phyloP scores from a whole-genome alignment of 768 basidiomycete genomes.

The Termitomyces sp. region DNA sequence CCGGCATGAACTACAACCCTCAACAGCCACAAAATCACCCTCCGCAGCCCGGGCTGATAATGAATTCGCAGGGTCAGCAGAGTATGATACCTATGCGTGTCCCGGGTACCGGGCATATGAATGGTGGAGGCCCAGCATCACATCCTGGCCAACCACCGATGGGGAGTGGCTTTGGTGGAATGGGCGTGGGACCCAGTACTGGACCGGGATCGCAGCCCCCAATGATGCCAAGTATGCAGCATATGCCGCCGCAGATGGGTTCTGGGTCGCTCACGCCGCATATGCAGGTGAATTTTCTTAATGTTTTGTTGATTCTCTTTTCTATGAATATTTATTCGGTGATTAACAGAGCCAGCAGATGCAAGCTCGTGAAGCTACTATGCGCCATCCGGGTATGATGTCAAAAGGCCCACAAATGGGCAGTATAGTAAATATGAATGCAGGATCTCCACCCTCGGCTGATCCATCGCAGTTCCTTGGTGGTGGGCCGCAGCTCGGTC shows the following conservation, averaged over 20 bases:
- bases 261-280: constrained; percentile 32
- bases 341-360: constrained; percentile 16
- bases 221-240: constrained; percentile 14
- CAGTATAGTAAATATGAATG: constrained; percentile 24
- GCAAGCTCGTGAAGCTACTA: constrained; percentile 11
- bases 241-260: constrained; percentile 33
- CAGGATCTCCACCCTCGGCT: constrained; percentile 39
- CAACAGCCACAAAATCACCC: constrained; percentile 20
- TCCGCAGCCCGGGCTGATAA: constrained; percentile 29
- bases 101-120: constrained; percentile 19
- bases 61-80: constrained; percentile 25
- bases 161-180: constrained; percentile 16
- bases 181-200: constrained; percentile 14
- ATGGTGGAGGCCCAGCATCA: constrained; percentile 13
- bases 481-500: constrained; percentile 19
- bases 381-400: constrained; percentile 25
- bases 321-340: not conserved
- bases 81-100: constrained; percentile 34
- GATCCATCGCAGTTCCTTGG: constrained; percentile 37
- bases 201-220: constrained; percentile 12
- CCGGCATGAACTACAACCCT: constrained; percentile 18
- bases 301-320: not conserved
- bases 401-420: constrained; percentile 31
- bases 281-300: constrained; percentile 25
- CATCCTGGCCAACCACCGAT: constrained; percentile 21